Evolutionary conservation across 2,329 filamentous ascomycete species (phyloP).

Genomic region (Coniochaeta prunicola): DNA sequence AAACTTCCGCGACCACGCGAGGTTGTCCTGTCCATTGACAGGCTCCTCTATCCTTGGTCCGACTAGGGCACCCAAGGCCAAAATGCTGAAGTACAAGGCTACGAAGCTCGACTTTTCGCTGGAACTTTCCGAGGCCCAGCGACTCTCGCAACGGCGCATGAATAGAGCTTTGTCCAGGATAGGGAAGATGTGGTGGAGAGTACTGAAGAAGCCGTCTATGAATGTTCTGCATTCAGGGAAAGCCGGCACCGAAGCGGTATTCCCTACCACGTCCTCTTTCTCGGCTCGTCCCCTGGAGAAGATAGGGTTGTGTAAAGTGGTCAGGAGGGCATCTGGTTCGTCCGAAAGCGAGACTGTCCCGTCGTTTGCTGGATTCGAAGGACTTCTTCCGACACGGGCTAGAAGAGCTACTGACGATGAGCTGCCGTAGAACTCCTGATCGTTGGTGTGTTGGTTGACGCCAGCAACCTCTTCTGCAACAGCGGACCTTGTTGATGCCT

Average conservation of each 20-base stretch:
- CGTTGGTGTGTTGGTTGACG: background rate
- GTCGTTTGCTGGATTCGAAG: background rate
- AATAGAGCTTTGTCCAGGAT: constrained; percentile 38
- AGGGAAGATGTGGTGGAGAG: constrained; percentile 38
- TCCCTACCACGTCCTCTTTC: constrained; percentile 14
- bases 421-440: constrained; percentile 4
- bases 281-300: constrained; percentile 22
- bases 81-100: constrained; percentile 36
- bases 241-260: background rate
- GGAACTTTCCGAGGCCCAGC: constrained; percentile 26
- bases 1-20: constrained; percentile 37
- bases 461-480: background rate
- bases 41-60: constrained; percentile 34
- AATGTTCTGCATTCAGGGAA: constrained; percentile 31
- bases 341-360: background rate
- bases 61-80: constrained; percentile 37
- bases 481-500: background rate
- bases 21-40: constrained; percentile 32
- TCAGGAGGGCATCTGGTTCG: constrained; percentile 25
- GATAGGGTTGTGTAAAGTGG: constrained; percentile 34
- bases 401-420: background rate
- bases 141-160: constrained; percentile 30
- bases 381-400: background rate
- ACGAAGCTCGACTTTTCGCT: constrained; percentile 30
- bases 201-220: constrained; percentile 37